phyloP scores from a whole-genome alignment of 2,329 filamentous ascomycete genomes.

The Botrytis elliptica region DNA sequence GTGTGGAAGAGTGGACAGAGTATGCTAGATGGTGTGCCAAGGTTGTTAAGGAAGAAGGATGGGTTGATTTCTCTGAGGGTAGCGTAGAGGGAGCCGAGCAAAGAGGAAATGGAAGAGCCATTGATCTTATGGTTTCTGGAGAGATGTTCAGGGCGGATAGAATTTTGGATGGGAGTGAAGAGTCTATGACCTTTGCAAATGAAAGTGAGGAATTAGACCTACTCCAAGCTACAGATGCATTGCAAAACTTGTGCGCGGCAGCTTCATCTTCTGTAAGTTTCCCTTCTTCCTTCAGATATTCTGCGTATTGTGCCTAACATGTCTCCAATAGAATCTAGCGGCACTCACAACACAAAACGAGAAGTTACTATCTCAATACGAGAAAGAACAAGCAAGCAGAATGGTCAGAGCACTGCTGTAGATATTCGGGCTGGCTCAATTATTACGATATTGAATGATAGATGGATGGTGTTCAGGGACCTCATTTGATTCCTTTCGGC shows the following conservation, averaged over 20 bases:
- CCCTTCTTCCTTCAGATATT: background rate
- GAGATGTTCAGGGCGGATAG: constrained; percentile 10
- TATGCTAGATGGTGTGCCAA: constrained; percentile 13
- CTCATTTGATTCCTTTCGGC: background rate
- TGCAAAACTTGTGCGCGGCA: background rate
- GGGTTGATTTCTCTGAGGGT: background rate
- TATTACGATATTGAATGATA: background rate
- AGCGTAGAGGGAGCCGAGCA: background rate
- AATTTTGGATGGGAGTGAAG: background rate
- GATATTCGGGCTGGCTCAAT: background rate
- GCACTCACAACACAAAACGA: constrained; percentile 5
- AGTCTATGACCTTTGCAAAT: background rate
- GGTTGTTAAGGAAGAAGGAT: background rate
- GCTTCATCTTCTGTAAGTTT: background rate
- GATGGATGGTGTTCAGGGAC: background rate
- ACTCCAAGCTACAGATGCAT: background rate
- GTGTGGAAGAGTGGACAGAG: constrained; percentile 6
- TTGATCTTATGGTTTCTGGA: constrained; percentile 6
- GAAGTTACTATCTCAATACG: background rate
- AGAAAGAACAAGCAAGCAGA: constrained; percentile 1
- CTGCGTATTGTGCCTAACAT: background rate
- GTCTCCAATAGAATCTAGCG: constrained; percentile 10
- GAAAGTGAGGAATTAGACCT: background rate
- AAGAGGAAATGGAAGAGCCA: background rate
- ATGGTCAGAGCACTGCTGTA: constrained; percentile 14